Conservation (phyloP, 306 rosid species). For the Lathyrus oleraceus region DNA sequence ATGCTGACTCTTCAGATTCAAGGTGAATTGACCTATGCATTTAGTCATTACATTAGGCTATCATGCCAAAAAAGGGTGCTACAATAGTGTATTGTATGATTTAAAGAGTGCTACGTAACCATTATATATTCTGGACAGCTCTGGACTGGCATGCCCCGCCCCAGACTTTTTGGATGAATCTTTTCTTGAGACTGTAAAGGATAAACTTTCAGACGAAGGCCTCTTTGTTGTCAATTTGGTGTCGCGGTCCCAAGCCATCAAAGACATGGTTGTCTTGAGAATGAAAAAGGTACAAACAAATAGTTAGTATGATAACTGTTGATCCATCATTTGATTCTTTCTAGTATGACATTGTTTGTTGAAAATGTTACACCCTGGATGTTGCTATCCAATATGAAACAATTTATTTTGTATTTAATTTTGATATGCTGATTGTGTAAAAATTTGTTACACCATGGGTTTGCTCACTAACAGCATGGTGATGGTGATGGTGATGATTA, state of each 20-base stretch:
- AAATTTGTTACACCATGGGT: constrained; percentile 6
- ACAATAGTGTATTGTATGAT: constrained; percentile 23
- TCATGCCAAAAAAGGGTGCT: not conserved
- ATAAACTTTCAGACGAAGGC: constrained; percentile 66
- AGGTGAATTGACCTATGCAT: constrained; percentile 59
- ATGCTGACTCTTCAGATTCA: constrained; percentile 86
- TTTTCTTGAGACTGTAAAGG: constrained; percentile 69
- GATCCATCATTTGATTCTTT: constrained; percentile 3
- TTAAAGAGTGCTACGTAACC: constrained; percentile 17
- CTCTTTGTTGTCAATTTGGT: constrained; percentile 85
- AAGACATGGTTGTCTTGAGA: constrained; percentile 60
- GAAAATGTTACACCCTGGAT: not conserved
- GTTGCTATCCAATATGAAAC: not conserved
- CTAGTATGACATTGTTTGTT: not conserved
- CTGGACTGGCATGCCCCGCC: constrained; percentile 91
- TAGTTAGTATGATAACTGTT: constrained; percentile 5
- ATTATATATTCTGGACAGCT: constrained; percentile 50
- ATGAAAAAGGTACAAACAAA: constrained; percentile 71
- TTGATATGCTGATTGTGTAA: not conserved
- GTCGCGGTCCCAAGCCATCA: constrained; percentile 75
- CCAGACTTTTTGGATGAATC: constrained; percentile 71
- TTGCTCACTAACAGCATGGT: not conserved
- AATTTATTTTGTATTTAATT: not conserved
- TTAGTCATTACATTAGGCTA: constrained; percentile 20
- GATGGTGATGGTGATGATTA: not conserved